A percentile compares a stretch with the other conserved stretches of the same genome.
phyloP scores from a whole-genome alignment of 805 yeast species.

The Komagataella phaffii region DNA sequence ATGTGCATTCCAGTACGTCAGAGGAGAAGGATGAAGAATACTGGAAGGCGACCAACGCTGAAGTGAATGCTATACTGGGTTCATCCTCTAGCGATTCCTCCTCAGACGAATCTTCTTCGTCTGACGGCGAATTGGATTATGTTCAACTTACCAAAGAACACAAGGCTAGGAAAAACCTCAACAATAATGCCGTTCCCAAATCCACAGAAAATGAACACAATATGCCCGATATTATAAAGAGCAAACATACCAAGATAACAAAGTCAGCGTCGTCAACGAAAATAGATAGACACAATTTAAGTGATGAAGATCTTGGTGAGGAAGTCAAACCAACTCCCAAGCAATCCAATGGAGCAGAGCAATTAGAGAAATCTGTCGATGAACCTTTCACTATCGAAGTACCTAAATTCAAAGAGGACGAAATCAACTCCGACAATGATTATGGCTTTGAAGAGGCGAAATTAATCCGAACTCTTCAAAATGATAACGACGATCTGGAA shows the following conservation, averaged over 20 bases:
- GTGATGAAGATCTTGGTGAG: conserved; percentile 53
- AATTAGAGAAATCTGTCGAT: conserved; percentile 19
- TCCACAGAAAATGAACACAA: conserved; percentile 6
- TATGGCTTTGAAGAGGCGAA: conserved; percentile 43
- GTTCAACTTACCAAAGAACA: conserved; percentile 59
- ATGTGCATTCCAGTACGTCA: conserved; percentile 8
- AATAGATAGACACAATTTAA: conserved; percentile 10
- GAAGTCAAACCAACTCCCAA: conserved; percentile 19
- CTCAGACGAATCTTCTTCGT: conserved; percentile 31
- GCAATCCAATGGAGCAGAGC: conserved; percentile 8
- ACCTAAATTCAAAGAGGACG: conserved; percentile 34
- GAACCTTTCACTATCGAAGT: conserved; percentile 23
- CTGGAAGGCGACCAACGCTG: conserved; percentile 7
- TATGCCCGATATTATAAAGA: conserved; percentile 4
- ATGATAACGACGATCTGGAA: conserved; percentile 24
- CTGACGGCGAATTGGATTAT: conserved; percentile 60
- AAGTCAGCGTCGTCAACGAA: conserved; percentile 2
- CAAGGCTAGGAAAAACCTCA: conserved; percentile 30
- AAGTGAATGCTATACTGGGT: conserved; percentile 13
- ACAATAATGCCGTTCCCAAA: conserved; percentile 28
- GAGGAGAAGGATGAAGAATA: conserved; percentile 14
- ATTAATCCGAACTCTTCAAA: conserved; percentile 22
- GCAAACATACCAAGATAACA: conserved; percentile 1
- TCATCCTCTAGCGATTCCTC: conserved; percentile 17
- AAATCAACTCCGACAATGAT: conserved; percentile 44